Base-by-base conservation (phyloP, 306 rosid genomes). In the Vicia faba region DNA sequence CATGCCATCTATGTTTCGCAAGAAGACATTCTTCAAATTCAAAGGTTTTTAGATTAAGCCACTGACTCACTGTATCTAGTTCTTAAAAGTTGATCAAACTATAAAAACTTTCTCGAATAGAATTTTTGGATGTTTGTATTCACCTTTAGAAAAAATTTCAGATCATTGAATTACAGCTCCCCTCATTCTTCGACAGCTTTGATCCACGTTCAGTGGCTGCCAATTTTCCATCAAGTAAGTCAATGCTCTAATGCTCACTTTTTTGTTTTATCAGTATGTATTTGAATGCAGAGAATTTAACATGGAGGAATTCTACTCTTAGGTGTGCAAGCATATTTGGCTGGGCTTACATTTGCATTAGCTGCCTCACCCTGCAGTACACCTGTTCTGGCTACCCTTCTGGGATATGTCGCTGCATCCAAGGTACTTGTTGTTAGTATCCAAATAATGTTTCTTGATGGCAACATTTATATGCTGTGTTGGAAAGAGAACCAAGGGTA, bases 291-390 rank as follows among this genome's bases (percentile, higher is more conserved):
- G 25, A 74, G 36, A 7, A 53, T 77, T 73, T 60, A 29, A 49
- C 23, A 15, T 62, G 55, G 62, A 61, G 40, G 66, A 73, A 62
- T 62, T 73, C 65, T 69, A 66, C 62, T 66, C 63, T 5, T 59
- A 89, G 96, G 98, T 61, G 95, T 89, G 71, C 96, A 89, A 83
- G 98, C 98, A 44, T 92, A 89, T 80, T 82, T 92, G 36, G 96
- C 96, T 53, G 98, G 98, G 73, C 98, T 87, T 77, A 87, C 98
- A 25, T 92, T 92, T 81, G 98, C 96, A 54, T 82, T 89, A 79
- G 98, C 96, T 56, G 96, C 98, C 79, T 92, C 98, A 26, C 98
- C 96, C 49, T 92, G 98, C 75, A 89, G 96, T 75, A 92, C 96
- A 11, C 96, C 96, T 39, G 96, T 92, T 68, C 81, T 92, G 64